Percentiles rank a stretch among this genome's conserved stretches.
Conservation (phyloP, 2,329 filamentous ascomycete species). For the Colletotrichum sp. region DNA sequence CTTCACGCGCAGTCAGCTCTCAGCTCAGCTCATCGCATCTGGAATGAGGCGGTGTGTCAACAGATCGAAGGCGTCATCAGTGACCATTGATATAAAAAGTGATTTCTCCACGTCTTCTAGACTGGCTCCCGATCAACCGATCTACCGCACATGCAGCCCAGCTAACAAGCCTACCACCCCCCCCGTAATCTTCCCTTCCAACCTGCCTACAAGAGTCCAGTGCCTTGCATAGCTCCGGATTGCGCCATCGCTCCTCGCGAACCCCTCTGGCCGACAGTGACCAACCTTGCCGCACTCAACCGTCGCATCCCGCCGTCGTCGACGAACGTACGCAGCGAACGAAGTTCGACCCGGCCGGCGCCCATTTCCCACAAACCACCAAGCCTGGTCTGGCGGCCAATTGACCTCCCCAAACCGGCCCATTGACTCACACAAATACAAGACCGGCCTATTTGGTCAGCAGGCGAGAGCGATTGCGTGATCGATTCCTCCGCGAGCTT, state of each 20-base stretch:
- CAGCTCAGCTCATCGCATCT: neutral
- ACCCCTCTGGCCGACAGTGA: neutral
- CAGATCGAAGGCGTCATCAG: slow-evolving; percentile 17
- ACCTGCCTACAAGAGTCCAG: slow-evolving; percentile 16
- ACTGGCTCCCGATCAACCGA: slow-evolving; percentile 8
- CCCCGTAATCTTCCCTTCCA: neutral
- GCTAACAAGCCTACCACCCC: neutral
- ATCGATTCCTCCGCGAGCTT: slow-evolving; percentile 16
- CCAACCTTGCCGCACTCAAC: neutral
- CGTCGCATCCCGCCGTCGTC: neutral
- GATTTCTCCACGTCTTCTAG: neutral
- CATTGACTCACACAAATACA: slow-evolving; percentile 16
- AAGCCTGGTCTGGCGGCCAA: neutral
- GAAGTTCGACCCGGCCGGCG: neutral
- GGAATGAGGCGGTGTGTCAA: neutral
- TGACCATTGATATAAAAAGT: slow-evolving; percentile 3
- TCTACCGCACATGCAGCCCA: neutral
- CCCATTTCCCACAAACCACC: neutral
- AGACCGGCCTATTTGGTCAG: neutral
- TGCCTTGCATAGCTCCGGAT: slow-evolving; percentile 20
- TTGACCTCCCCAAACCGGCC: neutral
- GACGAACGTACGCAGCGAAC: neutral
- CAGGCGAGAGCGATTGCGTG: slow-evolving; percentile 22
- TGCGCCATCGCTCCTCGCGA: slow-evolving; percentile 5
- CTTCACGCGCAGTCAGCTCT: neutral